Percentiles rank a stretch among this genome's conserved stretches.
Conservation (phyloP, 2,329 filamentous ascomycete genomes). For the Hymenoscyphus linearis region DNA sequence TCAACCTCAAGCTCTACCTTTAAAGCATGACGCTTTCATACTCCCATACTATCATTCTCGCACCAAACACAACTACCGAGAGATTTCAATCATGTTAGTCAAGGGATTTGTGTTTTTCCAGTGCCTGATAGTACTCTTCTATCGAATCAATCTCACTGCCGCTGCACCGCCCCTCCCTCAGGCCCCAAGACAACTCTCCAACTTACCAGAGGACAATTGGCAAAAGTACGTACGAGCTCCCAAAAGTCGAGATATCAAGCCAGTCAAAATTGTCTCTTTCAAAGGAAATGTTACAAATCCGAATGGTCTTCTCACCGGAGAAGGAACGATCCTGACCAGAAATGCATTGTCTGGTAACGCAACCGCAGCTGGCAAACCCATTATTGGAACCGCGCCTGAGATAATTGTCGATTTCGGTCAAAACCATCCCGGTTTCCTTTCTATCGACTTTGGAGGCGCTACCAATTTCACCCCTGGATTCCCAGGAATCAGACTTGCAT, state of each 20-base stretch:
- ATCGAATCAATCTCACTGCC: constrained; percentile 2
- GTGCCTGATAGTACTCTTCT: constrained; percentile 4
- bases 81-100: constrained; percentile 9
- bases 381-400: constrained; percentile 27
- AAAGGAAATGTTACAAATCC: constrained; percentile 38
- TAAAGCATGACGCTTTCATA: no score
- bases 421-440: constrained; percentile 41
- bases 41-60: no score
- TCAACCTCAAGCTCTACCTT: no score
- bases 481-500: constrained; percentile 41
- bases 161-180: neutral
- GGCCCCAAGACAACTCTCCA: constrained; percentile 1
- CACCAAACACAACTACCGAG: neutral
- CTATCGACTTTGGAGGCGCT: constrained; percentile 38
- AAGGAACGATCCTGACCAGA: constrained; percentile 31
- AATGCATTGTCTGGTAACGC: neutral
- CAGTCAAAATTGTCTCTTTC: constrained; percentile 31
- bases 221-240: constrained; percentile 38
- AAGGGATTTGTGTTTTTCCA: constrained; percentile 6
- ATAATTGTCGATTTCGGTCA: constrained; percentile 47
- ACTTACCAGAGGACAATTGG: constrained; percentile 28
- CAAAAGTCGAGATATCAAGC: constrained; percentile 29
- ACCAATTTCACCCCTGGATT: constrained; percentile 29
- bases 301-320: constrained; percentile 30
- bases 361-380: constrained; percentile 2